Evolutionary conservation across 345 rosid species (phyloP).

Genomic region (Gossypium stocksii): DNA sequence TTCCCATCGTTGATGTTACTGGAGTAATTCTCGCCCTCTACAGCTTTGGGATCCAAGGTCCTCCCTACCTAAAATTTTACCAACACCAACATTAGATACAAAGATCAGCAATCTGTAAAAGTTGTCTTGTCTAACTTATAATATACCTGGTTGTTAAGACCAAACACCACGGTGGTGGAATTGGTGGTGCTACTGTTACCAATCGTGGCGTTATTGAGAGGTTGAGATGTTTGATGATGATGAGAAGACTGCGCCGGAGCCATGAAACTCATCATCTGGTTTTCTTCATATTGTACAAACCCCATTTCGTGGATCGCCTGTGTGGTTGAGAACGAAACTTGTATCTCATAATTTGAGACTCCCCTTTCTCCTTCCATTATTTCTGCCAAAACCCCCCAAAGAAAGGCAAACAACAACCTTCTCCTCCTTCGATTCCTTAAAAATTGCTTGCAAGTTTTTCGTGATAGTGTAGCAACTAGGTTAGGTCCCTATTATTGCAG

Average conservation of each 20-base stretch:
- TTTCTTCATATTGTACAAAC: slow-evolving; percentile 73
- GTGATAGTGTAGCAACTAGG: background rate
- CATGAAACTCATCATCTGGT: slow-evolving; percentile 65
- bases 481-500: background rate
- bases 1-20: slow-evolving; percentile 36
- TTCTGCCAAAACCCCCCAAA: slow-evolving; percentile 5
- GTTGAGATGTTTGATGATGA: slow-evolving; percentile 26
- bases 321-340: slow-evolving; percentile 54
- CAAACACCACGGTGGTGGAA: slow-evolving; percentile 39
- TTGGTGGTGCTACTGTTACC: slow-evolving; percentile 1
- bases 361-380: slow-evolving; percentile 59
- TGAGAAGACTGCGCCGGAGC: slow-evolving; percentile 42
- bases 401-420: background rate
- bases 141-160: slow-evolving; percentile 41
- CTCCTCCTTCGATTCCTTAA: background rate
- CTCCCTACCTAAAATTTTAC: slow-evolving; percentile 30
- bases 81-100: slow-evolving; percentile 2
- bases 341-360: slow-evolving; percentile 54
- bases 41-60: slow-evolving; percentile 44
- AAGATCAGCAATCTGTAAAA: background rate
- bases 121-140: background rate
- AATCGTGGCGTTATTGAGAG: slow-evolving; percentile 22
- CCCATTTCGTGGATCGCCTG: slow-evolving; percentile 66
- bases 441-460: background rate
- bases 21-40: slow-evolving; percentile 36